phyloP scores from a whole-genome alignment of 768 basidiomycete species.

The Mycena rosella region DNA sequence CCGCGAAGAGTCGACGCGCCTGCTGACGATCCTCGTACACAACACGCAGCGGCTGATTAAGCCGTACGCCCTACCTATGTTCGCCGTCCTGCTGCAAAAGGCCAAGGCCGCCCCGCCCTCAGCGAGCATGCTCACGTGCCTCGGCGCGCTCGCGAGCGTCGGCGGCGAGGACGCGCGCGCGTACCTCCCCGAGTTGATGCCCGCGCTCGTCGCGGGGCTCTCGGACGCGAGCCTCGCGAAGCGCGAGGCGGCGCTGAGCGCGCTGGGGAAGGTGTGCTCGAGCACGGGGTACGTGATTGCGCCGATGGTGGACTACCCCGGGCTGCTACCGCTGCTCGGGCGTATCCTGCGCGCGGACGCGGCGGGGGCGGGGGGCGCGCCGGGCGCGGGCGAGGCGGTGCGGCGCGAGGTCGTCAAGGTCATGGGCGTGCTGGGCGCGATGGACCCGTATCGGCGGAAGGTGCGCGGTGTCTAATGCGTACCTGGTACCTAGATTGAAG shows the following conservation, averaged over 20 bases:
- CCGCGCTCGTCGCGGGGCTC: conserved; percentile 87
- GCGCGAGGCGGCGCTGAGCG: conserved; percentile 93
- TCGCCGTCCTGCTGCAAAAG: conserved; percentile 90
- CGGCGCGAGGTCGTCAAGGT: conserved; percentile 94
- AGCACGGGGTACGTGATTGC: conserved; percentile 97
- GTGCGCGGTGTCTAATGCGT: conserved; percentile 52
- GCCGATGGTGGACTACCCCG: conserved; percentile 92
- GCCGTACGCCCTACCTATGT: conserved; percentile 94
- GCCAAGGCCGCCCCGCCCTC: conserved; percentile 88
- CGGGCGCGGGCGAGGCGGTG: conserved; percentile 59
- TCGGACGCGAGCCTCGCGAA: conserved; percentile 89
- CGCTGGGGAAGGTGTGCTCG: conserved; percentile 96
- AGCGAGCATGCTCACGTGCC: conserved; percentile 91
- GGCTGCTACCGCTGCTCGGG: conserved; percentile 86
- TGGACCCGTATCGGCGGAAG: conserved; percentile 96
- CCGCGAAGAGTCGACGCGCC: conserved; percentile 92
- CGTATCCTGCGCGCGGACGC: conserved; percentile 74
- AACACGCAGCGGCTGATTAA: conserved; percentile 95
- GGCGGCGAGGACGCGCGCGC: conserved; percentile 92
- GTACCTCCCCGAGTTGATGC: conserved; percentile 91
- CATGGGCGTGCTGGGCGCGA: conserved; percentile 93
- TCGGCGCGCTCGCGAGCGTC: conserved; percentile 93
- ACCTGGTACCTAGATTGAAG: too few relatives aligned
- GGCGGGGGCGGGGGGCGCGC: background rate
- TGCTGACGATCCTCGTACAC: conserved; percentile 89